A percentile compares a stretch with the other conserved stretches of the same genome.
Evolutionary conservation across 768 basidiomycete species (phyloP).

Genomic region (Boletus edulis): DNA sequence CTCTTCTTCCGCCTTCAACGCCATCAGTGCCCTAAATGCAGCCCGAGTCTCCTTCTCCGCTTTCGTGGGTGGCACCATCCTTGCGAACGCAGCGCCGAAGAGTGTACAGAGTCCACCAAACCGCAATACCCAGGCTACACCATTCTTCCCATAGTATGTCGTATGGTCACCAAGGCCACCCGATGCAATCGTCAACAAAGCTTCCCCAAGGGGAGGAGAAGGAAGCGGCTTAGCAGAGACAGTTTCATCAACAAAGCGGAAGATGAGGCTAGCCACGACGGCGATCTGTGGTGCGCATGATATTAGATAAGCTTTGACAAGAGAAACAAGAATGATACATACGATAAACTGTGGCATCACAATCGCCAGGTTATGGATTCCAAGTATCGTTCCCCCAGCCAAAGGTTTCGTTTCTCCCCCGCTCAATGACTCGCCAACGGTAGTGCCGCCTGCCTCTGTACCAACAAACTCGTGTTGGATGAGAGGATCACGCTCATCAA

Average conservation of each 20-base stretch:
- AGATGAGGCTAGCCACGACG: conserved; percentile 81
- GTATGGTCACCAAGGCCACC: conserved; percentile 40
- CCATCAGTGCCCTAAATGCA: conserved; percentile 75
- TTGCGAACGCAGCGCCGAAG: conserved; percentile 72
- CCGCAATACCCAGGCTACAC: conserved; percentile 91
- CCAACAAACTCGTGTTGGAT: conserved; percentile 46
- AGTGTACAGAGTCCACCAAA: conserved; percentile 89
- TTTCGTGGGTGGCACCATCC: conserved; percentile 83
- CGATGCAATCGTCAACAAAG: conserved; percentile 13
- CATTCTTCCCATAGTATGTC: conserved; percentile 78
- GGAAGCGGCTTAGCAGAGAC: conserved; percentile 8
- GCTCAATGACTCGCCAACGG: conserved; percentile 27
- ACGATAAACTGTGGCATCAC: conserved; percentile 95
- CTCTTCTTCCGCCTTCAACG: conserved; percentile 60
- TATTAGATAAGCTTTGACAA: background rate
- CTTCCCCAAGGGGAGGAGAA: conserved; percentile 33
- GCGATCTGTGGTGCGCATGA: conserved; percentile 59
- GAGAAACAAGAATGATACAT: conserved; percentile 30
- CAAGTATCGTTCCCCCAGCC: conserved; percentile 88
- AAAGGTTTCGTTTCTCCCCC: conserved; percentile 43
- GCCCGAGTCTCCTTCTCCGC: conserved; percentile 90
- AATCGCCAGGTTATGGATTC: conserved; percentile 94
- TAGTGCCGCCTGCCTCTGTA: conserved; percentile 43
- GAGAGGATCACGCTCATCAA: conserved; percentile 48
- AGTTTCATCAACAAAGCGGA: conserved; percentile 70